Evolutionary conservation across 1,284 basidiomycete species (phyloP).

Genomic region (Ceraceosorus bombacis): DNA sequence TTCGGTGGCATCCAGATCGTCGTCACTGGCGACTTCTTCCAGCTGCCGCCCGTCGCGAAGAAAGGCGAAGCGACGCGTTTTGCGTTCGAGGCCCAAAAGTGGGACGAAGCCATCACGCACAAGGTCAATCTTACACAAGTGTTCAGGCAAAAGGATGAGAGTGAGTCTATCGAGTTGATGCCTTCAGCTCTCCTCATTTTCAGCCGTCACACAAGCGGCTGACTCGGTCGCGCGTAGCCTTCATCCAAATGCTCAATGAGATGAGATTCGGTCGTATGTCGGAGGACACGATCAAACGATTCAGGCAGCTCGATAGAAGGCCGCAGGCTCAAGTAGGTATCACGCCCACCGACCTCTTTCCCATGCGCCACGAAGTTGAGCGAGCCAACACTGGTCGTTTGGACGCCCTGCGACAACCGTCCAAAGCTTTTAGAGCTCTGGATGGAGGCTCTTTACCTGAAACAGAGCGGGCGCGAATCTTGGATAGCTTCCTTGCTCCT

Average conservation of each 20-base stretch:
- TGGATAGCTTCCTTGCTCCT: conserved; percentile 36
- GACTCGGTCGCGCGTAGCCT: conserved; percentile 19
- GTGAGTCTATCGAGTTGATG: conserved; percentile 3
- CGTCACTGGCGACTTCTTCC: conserved; percentile 91
- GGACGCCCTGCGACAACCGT: conserved; percentile 22
- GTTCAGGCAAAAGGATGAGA: conserved; percentile 61
- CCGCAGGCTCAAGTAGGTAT: conserved; percentile 30
- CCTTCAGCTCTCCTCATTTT: not conserved
- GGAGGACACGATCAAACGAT: conserved; percentile 30
- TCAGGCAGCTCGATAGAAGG: conserved; percentile 19
- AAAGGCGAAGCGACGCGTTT: conserved; percentile 39
- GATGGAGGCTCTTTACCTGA: conserved; percentile 28
- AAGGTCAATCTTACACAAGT: conserved; percentile 83
- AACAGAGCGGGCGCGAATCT: conserved; percentile 25
- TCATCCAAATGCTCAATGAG: conserved; percentile 42
- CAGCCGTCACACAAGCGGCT: not conserved
- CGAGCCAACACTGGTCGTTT: conserved; percentile 65
- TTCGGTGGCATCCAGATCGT: conserved; percentile 96
- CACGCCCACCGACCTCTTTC: conserved; percentile 54
- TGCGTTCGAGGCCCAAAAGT: conserved; percentile 73
- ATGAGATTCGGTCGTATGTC: conserved; percentile 28
- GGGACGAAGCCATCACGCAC: conserved; percentile 67
- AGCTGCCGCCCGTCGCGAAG: conserved; percentile 77
- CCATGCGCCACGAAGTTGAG: conserved; percentile 74
- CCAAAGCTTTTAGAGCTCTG: conserved; percentile 26